phyloP scores from a whole-genome alignment of 192 early-diverging fungal genomes.

The Chytriomyces confervae region DNA sequence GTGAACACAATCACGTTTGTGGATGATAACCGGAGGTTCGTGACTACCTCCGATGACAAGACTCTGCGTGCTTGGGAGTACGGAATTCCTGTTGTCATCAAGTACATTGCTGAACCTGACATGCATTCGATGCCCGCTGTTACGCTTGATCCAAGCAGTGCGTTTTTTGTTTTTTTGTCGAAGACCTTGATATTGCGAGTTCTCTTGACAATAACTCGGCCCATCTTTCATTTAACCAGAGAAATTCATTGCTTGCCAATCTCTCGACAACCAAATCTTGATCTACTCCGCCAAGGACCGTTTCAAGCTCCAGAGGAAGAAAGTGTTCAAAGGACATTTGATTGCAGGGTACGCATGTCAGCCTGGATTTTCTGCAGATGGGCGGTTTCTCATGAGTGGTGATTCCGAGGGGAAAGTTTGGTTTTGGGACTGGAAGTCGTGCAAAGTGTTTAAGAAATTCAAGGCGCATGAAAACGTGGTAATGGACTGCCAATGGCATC shows the following conservation, averaged over 20 bases:
- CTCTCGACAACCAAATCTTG: conserved; percentile 95
- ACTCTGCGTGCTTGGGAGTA: conserved; percentile 97
- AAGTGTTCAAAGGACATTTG: conserved; percentile 89
- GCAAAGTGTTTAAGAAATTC: conserved; percentile 67
- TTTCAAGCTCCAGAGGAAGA: conserved; percentile 88
- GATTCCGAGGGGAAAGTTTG: conserved; percentile 92
- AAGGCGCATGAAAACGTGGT: conserved; percentile 92
- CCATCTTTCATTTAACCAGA: conserved; percentile 51
- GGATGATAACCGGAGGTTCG: conserved; percentile 90
- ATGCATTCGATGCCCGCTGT: conserved; percentile 98
- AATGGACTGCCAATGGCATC: conserved; percentile 94
- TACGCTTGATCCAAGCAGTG: conserved; percentile 82
- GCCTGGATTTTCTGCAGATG: conserved; percentile 91
- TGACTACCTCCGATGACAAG: conserved; percentile 97
- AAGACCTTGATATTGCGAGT: not conserved
- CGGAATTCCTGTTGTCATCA: conserved; percentile 98
- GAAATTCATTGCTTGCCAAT: conserved; percentile 94
- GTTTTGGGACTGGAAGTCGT: conserved; percentile 98
- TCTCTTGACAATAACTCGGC: conserved; percentile 16
- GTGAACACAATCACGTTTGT: conserved; percentile 98
- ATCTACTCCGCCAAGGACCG: conserved; percentile 86
- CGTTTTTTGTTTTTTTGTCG: conserved; percentile 42
- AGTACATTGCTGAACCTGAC: conserved; percentile 92
- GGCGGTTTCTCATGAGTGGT: conserved; percentile 83
- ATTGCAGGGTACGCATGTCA: conserved; percentile 97